These are phyloP conservation scores for Cymodocea nodosa DNA, from an alignment of 116 monocot species.

Conservation along the genomic window DNA sequence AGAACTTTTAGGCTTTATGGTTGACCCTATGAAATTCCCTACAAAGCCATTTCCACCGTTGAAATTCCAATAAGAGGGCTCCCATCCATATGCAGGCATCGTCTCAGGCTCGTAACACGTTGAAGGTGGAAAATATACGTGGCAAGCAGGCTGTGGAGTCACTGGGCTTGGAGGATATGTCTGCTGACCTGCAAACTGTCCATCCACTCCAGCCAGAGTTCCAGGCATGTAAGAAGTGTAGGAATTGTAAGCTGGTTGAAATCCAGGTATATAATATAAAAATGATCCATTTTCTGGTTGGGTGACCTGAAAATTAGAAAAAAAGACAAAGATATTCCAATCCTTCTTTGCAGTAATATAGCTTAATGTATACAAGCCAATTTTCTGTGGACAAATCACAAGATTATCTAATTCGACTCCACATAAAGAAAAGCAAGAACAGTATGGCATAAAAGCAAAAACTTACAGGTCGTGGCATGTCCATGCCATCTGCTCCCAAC, in stretches of 20 bases:
- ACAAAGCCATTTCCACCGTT: constrained; percentile 15
- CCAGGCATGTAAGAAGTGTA: constrained; percentile 33
- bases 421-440: neutral
- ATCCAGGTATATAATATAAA: constrained; percentile 43
- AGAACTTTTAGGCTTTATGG: constrained; percentile 13
- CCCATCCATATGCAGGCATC: constrained; percentile 37
- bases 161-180: constrained; percentile 24
- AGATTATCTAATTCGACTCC: neutral
- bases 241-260: constrained; percentile 31
- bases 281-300: constrained; percentile 41
- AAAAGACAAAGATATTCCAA: neutral
- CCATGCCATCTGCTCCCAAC: constrained; percentile 22
- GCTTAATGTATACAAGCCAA: neutral
- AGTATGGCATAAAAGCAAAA: neutral
- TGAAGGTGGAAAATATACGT: constrained; percentile 34
- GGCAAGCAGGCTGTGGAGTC: constrained; percentile 26
- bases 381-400: neutral
- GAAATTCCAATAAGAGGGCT: constrained; percentile 27
- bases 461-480: constrained; percentile 53
- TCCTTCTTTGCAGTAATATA: neutral
- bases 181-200: constrained; percentile 47
- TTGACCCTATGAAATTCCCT: constrained; percentile 17
- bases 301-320: constrained; percentile 30
- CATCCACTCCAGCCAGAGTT: constrained; percentile 34
- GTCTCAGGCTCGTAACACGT: constrained; percentile 43